Evolutionary conservation across 1,284 basidiomycete genomes (phyloP).

Genomic region (Abortiporus biennis): DNA sequence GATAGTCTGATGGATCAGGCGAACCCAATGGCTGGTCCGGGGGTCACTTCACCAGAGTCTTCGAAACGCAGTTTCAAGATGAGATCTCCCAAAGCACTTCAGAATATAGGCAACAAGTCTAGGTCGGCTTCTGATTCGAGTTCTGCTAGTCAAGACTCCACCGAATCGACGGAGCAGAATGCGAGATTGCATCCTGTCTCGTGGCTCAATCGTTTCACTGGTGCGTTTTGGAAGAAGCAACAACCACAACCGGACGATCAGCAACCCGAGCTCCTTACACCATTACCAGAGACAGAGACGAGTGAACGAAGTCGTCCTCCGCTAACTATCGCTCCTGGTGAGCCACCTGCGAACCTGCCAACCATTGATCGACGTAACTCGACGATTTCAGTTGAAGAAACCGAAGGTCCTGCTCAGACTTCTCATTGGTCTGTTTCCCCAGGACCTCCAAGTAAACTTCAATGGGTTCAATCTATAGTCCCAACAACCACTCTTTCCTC

Average conservation of each 20-base stretch:
- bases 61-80: slow-evolving; percentile 19
- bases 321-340: slow-evolving; percentile 39
- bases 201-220: slow-evolving; percentile 21
- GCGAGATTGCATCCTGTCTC: neutral
- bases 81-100: slow-evolving; percentile 36
- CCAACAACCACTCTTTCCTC: slow-evolving; percentile 22
- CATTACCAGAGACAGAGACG: slow-evolving; percentile 9
- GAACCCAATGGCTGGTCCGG: slow-evolving; percentile 14
- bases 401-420: slow-evolving; percentile 15
- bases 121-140: slow-evolving; percentile 23
- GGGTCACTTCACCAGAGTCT: slow-evolving; percentile 4
- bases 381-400: neutral
- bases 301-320: slow-evolving; percentile 26
- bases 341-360: slow-evolving; percentile 15
- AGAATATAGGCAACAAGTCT: slow-evolving; percentile 35
- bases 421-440: slow-evolving; percentile 39
- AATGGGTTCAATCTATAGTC: slow-evolving; percentile 29
- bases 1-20: slow-evolving; percentile 41
- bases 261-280: neutral
- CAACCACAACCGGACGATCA: slow-evolving; percentile 6
- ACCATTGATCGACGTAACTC: neutral
- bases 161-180: neutral
- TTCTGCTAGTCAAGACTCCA: slow-evolving; percentile 20
- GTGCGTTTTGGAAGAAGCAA: slow-evolving; percentile 21
- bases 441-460: slow-evolving; percentile 22